Evolutionary conservation across 2,329 filamentous ascomycete genomes (phyloP), one percentile per base, ranked within the genome.

Genomic region (Thermothelomyces thermophilus): DNA sequence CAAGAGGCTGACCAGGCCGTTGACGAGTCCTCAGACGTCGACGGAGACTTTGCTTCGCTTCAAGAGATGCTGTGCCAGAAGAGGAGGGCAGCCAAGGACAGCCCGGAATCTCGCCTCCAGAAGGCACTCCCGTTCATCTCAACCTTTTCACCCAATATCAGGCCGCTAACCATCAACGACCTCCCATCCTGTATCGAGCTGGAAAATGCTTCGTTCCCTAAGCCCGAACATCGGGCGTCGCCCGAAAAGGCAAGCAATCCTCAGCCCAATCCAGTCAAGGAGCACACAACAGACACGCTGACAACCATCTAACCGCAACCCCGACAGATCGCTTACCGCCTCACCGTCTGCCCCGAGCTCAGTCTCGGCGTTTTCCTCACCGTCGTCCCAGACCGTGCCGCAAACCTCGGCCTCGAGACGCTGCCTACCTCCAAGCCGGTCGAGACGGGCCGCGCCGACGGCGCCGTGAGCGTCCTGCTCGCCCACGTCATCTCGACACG

Each of bases 341-440:
- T 95, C 22, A 78, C 75, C 22, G 76, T 73, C 62, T 90, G 86
- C 64, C 83, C 86, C 34, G 86, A 90, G 62, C 77, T 95, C 48
- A 85, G 80, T 64, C 73, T 90, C 46, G 90, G 90, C 24, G 70
- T 95, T 48, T 95, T 91, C 71, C 86, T 85, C 56, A 84, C 81
- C 13, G 74, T 79, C 13, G 65, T 71, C 19, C 70, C 75, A 10
- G 65, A 64, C 37, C 73, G 74, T 36, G 63, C 66, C 16, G 64
- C 73, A 61, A 64, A 75, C 61, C 69, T 75, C 62, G 62, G 71
- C 58, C 67, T 77, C 46, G 70, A 76, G 54, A 85, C 82, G 53
- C 65, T 77, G 58, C 65, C 71, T 57, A 69, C 70, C 44, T 77
- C 80, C 57, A 70, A 72, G 57, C 73, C 76, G 33, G 74, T 87